These are phyloP conservation scores for Apiotrichum akiyoshidainum DNA, from an alignment of 1,284 basidiomycete genomes.

Conservation along the genomic window DNA sequence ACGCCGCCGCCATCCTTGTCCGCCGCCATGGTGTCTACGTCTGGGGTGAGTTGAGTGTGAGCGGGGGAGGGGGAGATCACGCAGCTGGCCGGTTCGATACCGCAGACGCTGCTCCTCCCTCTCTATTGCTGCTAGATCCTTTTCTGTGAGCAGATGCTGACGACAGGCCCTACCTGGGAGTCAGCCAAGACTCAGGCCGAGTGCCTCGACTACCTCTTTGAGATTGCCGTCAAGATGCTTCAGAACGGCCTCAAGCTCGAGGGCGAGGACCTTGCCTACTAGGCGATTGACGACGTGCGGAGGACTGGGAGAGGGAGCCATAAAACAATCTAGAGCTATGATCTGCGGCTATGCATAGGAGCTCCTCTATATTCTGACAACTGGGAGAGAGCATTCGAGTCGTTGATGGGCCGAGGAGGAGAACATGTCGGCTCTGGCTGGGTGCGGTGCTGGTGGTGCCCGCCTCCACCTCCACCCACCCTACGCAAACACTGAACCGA, in stretches of 20 bases:
- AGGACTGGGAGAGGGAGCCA: neutral
- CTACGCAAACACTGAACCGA: neutral
- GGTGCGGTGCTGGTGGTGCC: too few species aligned
- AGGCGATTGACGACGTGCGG: neutral
- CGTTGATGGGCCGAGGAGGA: too few species aligned
- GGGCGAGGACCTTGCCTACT: conserved; percentile 28
- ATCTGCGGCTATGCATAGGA: conserved; percentile 2
- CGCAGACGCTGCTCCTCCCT: too few species aligned
- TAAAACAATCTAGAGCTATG: too few species aligned
- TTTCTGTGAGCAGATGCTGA: too few species aligned
- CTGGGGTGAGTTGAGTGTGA: conserved; percentile 67
- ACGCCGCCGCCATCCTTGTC: conserved; percentile 74
- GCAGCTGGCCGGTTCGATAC: too few species aligned
- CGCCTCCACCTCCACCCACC: neutral
- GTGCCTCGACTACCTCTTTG: conserved; percentile 83
- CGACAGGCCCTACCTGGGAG: conserved; percentile 68
- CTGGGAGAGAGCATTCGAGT: too few species aligned
- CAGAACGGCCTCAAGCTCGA: conserved; percentile 40
- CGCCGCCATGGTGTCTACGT: conserved; percentile 78
- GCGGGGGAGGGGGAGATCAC: neutral
- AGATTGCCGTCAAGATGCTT: conserved; percentile 59
- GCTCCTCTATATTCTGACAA: too few species aligned
- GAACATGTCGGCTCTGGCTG: too few species aligned
- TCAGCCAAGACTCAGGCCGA: conserved; percentile 85
- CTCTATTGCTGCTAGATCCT: too few species aligned